Percentiles rank a stretch among this genome's conserved stretches.
These are phyloP conservation scores for Carex sylvatica DNA, from an alignment of 202 grass and related monocot genomes.

Conservation along the genomic window DNA sequence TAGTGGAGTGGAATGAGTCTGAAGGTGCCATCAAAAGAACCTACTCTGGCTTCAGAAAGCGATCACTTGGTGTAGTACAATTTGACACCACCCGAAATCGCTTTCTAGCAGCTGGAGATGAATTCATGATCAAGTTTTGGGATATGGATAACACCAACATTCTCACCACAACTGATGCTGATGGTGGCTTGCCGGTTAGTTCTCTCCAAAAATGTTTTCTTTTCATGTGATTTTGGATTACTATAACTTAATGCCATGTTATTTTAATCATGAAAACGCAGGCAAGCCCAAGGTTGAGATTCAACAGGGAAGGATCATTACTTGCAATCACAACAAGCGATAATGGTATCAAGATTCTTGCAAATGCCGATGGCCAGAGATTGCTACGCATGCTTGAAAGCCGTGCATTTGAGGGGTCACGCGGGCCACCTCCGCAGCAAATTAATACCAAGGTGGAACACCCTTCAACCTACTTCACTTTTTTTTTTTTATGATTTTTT, in stretches of 20 bases:
- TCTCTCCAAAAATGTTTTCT: not conserved
- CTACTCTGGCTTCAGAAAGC: conserved; percentile 90
- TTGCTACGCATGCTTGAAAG: conserved; percentile 91
- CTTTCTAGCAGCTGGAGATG: conserved; percentile 97
- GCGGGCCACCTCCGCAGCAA: conserved; percentile 70
- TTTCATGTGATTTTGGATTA: conserved; percentile 16
- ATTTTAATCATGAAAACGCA: conserved; percentile 18
- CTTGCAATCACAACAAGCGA: conserved; percentile 90
- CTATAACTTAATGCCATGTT: not conserved
- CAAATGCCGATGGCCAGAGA: conserved; percentile 88
- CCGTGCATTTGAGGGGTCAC: conserved; percentile 82
- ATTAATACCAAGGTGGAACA: conserved; percentile 65
- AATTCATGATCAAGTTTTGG: conserved; percentile 98
- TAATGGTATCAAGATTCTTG: conserved; percentile 98
- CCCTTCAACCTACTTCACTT: not conserved
- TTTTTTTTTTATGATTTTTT: conserved; percentile 9
- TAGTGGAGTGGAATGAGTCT: conserved; percentile 99
- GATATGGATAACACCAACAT: conserved; percentile 93
- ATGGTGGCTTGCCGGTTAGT: conserved; percentile 89
- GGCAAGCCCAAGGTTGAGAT: conserved; percentile 94
- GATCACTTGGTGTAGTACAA: conserved; percentile 82
- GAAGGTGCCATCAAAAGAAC: conserved; percentile 97
- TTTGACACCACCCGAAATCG: conserved; percentile 95
- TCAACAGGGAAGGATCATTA: conserved; percentile 96
- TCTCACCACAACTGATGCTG: conserved; percentile 78